These are phyloP conservation scores for Camellia sinensis DNA, from an alignment of 148 eudicot species.

Conservation along the genomic window DNA sequence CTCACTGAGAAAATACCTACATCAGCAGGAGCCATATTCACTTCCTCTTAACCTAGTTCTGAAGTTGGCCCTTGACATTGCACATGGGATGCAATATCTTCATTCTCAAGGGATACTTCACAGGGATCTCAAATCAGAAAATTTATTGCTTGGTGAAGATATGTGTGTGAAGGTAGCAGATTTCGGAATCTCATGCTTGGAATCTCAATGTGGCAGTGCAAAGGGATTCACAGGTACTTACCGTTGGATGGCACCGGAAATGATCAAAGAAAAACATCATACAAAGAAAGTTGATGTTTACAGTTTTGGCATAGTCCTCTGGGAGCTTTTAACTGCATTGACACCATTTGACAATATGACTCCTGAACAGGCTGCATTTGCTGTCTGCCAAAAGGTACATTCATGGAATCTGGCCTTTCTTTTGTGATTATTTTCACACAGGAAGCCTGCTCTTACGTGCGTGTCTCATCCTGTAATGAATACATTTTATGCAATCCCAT, in stretches of 20 bases:
- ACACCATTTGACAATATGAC: slow-evolving; percentile 92
- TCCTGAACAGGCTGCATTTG: slow-evolving; percentile 99
- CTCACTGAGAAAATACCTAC: slow-evolving; percentile 82
- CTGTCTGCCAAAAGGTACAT: slow-evolving; percentile 92
- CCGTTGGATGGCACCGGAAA: slow-evolving; percentile 99
- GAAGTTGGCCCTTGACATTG: slow-evolving; percentile 80
- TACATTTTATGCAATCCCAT: not conserved
- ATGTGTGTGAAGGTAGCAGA: slow-evolving; percentile 95
- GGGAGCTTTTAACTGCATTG: slow-evolving; percentile 95
- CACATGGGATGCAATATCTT: slow-evolving; percentile 95
- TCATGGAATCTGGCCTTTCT: not conserved
- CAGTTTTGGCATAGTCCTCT: slow-evolving; percentile 90
- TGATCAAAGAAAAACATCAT: slow-evolving; percentile 82
- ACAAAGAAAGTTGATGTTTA: slow-evolving; percentile 98
- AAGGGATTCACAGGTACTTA: slow-evolving; percentile 96
- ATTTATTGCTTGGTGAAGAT: slow-evolving; percentile 78
- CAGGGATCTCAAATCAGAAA: slow-evolving; percentile 94
- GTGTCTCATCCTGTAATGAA: too few relatives aligned
- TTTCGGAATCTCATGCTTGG: slow-evolving; percentile 98
- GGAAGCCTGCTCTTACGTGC: too few relatives aligned
- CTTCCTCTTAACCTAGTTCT: slow-evolving; percentile 66
- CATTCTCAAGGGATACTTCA: slow-evolving; percentile 95
- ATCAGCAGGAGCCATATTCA: slow-evolving; percentile 91
- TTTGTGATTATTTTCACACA: not conserved
- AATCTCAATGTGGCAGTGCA: slow-evolving; percentile 82